Evolutionary conservation across 257 asterid genomes (phyloP), one percentile per base, ranked within the genome.

Genomic region (Petunia secreta): DNA sequence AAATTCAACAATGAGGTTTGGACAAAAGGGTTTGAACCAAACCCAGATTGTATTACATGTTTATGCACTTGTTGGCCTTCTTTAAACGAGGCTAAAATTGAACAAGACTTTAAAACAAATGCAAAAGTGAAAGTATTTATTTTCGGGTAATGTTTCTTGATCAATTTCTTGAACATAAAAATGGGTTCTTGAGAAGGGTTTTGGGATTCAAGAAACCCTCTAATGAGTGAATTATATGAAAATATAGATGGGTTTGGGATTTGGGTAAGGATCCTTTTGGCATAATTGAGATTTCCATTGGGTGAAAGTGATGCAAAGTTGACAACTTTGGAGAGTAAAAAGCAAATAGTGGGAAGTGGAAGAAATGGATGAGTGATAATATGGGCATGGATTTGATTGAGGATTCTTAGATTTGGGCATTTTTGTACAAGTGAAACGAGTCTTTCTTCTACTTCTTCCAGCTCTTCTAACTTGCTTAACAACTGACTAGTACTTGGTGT

Each of bases 51-150:
- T 3, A 92, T 64, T 39, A 81, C 91, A 64, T 89, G 92, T 67
- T 89, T 89, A 81, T 92, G 97, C n/a, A 92, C 89, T 81, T 92
- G 97, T 58, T 57, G 37, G 40, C 97, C 97, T 16, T 88, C 97
- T 1, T 52, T 68, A 5, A 84, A 79, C 77, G 93, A 91, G 54
- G 89, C 36, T 62, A 91, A 13, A 36, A 81, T n/a, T 65, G 97
- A 85, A 40, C 96, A 92, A 38, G 92, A 75, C 85, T 92, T 92
- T 52, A 92, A 73, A 10, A 91, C 96, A 75, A 89, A 92, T 0
- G 94, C 89, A n/a, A 92, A 63, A 1, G 97, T 92, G 41, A 88
- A 92, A 13, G 93, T 86, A 87, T 92, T 92, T 4, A 88, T 40
- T 74, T 75, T 41, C 2, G 94, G 93, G 78, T 83, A 89, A 37